A percentile compares a stretch with the other conserved stretches of the same genome.
phyloP scores from a whole-genome alignment of 2,329 filamentous ascomycete species.

The Alternaria gansuensis region DNA sequence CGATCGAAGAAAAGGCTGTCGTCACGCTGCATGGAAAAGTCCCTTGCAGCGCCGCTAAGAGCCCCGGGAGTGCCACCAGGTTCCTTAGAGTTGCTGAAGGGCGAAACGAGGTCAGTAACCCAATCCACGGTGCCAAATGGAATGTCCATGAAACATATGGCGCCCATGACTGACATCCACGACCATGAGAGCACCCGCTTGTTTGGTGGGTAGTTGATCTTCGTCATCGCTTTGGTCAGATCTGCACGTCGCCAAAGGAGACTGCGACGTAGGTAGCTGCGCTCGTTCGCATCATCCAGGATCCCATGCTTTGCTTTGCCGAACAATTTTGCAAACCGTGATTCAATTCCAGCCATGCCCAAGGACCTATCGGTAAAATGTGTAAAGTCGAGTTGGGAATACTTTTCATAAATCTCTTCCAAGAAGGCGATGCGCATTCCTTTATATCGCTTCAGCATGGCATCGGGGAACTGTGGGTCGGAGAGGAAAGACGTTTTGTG shows the following conservation, averaged over 20 bases:
- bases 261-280: not conserved
- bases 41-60: not conserved
- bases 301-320: not conserved
- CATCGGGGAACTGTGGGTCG: not conserved
- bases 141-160: not conserved
- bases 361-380: not conserved
- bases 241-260: not conserved
- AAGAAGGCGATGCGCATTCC: constrained; percentile 1
- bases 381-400: not conserved
- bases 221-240: not conserved
- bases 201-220: not conserved
- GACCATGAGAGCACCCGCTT: not conserved
- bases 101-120: not conserved
- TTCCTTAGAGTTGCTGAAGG: not conserved
- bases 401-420: not conserved
- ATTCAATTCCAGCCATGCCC: not conserved
- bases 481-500: not conserved
- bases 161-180: not conserved
- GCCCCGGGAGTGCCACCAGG: not conserved
- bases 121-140: not conserved
- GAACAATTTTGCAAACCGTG: not conserved
- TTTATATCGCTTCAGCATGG: not conserved
- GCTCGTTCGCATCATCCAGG: not conserved
- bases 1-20: not conserved
- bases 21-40: not conserved